Conservation (phyloP, 768 basidiomycete genomes). For the Botryobasidium botryosum region DNA sequence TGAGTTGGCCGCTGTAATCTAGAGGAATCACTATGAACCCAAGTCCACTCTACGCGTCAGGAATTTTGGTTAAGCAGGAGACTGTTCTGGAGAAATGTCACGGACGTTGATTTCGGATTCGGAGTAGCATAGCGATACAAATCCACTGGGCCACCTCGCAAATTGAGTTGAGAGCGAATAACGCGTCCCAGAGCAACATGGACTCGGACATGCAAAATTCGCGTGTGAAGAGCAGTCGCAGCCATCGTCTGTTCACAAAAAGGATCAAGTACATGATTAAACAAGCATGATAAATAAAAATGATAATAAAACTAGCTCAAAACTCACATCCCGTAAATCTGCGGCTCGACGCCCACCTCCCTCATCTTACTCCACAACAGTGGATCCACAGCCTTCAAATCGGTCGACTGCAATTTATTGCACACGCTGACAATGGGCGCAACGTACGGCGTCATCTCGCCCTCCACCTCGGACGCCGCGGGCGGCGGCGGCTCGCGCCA, state of each 20-base stretch:
- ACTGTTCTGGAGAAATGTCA: constrained; percentile 6
- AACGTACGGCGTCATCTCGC: constrained; percentile 45
- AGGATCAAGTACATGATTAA: constrained; percentile 3
- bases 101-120: constrained; percentile 79
- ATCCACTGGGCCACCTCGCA: constrained; percentile 70
- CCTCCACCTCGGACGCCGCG: constrained; percentile 11
- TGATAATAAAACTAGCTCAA: not conserved
- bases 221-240: constrained; percentile 81
- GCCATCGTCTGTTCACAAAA: constrained; percentile 54
- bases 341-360: constrained; percentile 75
- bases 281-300: not conserved
- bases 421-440: constrained; percentile 78
- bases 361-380: constrained; percentile 59
- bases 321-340: constrained; percentile 87
- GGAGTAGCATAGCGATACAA: constrained; percentile 86
- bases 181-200: constrained; percentile 86
- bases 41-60: too few relatives aligned
- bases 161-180: constrained; percentile 76
- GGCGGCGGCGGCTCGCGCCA: constrained; percentile 21
- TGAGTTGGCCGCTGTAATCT: constrained; percentile 77
- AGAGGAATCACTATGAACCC: constrained; percentile 53
- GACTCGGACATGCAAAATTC: constrained; percentile 71
- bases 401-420: constrained; percentile 54
- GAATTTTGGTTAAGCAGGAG: not conserved
- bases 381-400: constrained; percentile 67